A percentile compares a stretch with the other conserved stretches of the same genome.
Evolutionary conservation across 495 filamentous ascomycete genomes (phyloP).

Genomic region (Xylaria cubensis): DNA sequence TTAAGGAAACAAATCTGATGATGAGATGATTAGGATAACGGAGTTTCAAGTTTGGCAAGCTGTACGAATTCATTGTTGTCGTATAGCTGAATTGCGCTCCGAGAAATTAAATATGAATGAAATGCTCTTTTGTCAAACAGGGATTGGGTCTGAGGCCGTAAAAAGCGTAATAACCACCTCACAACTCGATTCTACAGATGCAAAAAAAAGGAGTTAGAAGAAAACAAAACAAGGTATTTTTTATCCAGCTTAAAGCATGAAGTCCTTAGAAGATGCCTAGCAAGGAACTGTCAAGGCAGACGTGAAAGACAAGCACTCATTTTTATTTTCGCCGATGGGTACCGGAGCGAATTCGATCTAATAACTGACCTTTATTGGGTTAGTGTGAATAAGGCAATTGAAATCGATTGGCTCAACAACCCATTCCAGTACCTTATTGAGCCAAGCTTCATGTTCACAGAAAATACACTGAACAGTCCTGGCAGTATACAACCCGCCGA

Average conservation of each 20-base stretch:
- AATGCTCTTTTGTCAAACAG: neutral
- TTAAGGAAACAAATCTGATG: too few species aligned
- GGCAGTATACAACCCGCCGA: slow-evolving; percentile 8
- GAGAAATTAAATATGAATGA: neutral
- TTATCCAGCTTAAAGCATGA: too few species aligned
- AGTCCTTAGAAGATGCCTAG: too few species aligned
- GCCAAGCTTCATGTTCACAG: too few species aligned
- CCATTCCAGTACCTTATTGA: too few species aligned
- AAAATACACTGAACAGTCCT: slow-evolving; percentile 21
- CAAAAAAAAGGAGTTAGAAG: neutral
- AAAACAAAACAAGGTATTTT: neutral
- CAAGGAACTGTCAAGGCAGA: too few species aligned
- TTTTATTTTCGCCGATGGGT: slow-evolving; percentile 10
- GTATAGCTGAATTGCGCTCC: neutral
- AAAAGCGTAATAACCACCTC: neutral
- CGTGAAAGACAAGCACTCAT: neutral
- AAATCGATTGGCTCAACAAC: neutral
- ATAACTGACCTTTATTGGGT: neutral
- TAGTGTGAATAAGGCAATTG: neutral
- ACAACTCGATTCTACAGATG: neutral
- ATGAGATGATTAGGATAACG: too few species aligned
- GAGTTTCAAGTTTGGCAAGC: neutral
- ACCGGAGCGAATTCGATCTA: neutral
- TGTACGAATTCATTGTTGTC: slow-evolving; percentile 8
- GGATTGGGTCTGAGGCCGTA: neutral